These are phyloP conservation scores for Verticillium isaacii DNA, from an alignment of 2,329 filamentous ascomycete genomes.

Conservation along the genomic window DNA sequence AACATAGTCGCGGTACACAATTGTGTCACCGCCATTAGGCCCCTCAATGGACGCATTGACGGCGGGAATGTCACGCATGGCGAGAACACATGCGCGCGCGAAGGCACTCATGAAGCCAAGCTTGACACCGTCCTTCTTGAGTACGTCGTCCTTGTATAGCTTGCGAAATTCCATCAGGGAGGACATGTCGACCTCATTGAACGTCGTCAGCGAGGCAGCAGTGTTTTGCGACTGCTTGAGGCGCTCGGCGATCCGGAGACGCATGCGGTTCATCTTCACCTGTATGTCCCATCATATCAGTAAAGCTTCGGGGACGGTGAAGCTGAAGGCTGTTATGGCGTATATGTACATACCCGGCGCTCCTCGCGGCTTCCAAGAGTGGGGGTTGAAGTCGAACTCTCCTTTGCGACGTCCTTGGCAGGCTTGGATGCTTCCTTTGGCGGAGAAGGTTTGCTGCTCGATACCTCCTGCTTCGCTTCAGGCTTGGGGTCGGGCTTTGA, in stretches of 20 bases:
- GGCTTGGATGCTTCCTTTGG: constrained; percentile 17
- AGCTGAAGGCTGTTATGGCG: not conserved
- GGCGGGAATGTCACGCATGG: constrained; percentile 90
- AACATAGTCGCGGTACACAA: constrained; percentile 97
- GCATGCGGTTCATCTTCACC: constrained; percentile 99
- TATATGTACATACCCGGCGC: constrained; percentile 62
- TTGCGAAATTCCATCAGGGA: constrained; percentile 96
- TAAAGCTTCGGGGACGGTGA: constrained; percentile 4
- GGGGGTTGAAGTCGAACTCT: constrained; percentile 22
- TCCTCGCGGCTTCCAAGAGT: constrained; percentile 75
- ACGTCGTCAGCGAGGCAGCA: constrained; percentile 92
- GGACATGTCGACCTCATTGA: constrained; percentile 99
- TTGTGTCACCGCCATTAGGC: constrained; percentile 89
- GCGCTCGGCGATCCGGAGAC: constrained; percentile 91
- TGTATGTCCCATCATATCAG: constrained; percentile 26
- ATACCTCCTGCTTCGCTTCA: constrained; percentile 16
- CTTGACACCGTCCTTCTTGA: constrained; percentile 96
- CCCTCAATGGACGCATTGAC: constrained; percentile 98
- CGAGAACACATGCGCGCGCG: constrained; percentile 80
- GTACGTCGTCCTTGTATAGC: constrained; percentile 90
- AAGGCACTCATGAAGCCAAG: constrained; percentile 99
- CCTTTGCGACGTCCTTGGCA: constrained; percentile 6
- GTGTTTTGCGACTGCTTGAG: constrained; percentile 99
- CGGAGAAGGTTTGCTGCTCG: constrained; percentile 2
- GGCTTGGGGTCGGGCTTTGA: constrained; percentile 1